phyloP scores from a whole-genome alignment of 352 stramenopile genomes.

The Globisporangium cederbergense region DNA sequence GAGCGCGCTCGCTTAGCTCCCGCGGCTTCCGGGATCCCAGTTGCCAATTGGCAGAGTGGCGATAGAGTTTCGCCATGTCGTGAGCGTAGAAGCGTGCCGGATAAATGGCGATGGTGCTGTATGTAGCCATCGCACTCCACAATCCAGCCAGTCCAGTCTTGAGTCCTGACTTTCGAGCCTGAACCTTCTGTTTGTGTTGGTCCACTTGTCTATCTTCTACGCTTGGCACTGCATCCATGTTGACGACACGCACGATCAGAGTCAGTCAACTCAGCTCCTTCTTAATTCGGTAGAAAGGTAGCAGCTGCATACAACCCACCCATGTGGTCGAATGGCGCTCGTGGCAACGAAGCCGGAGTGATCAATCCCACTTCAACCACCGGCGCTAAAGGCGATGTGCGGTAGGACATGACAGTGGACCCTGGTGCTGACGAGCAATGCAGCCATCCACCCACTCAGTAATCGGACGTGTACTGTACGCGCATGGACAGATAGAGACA shows the following conservation, averaged over 20 bases:
- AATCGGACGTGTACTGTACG: background rate
- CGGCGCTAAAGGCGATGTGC: background rate
- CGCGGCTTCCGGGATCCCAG: background rate
- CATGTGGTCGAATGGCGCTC: background rate
- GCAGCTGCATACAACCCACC: background rate
- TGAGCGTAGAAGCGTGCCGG: background rate
- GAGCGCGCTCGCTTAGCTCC: background rate
- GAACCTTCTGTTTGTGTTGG: background rate
- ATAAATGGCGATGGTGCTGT: too few relatives aligned
- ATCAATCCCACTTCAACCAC: background rate
- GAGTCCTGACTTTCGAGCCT: background rate
- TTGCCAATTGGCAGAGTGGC: background rate
- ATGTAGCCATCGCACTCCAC: background rate
- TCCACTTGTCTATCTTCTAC: slow-evolving; percentile 1
- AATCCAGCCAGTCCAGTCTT: slow-evolving; percentile 1
- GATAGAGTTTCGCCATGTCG: background rate
- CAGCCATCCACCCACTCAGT: background rate
- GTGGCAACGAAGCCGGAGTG: background rate
- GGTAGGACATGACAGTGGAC: too few relatives aligned
- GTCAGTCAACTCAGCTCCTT: background rate
- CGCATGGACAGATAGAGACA: background rate
- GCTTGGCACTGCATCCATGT: slow-evolving; percentile 2
- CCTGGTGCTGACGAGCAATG: background rate
- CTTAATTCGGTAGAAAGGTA: background rate
- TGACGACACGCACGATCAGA: background rate